Evolutionary conservation across 176 grass and related monocot species (phyloP).

Genomic region (Phyllostachys edulis): DNA sequence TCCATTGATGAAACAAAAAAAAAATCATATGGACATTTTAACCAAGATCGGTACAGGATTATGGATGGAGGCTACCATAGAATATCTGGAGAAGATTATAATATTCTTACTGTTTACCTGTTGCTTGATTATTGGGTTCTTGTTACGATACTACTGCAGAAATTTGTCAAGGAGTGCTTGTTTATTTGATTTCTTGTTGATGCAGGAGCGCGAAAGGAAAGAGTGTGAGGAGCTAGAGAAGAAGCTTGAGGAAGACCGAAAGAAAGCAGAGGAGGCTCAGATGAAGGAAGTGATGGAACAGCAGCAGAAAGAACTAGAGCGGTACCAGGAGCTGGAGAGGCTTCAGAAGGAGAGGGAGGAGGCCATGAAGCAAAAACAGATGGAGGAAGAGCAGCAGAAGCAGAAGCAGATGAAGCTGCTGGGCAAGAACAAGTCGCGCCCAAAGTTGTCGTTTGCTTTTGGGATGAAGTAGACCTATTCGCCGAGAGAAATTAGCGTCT

Average conservation of each 20-base stretch:
- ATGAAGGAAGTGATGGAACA: slow-evolving; percentile 80
- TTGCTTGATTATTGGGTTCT: neutral
- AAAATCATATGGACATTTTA: neutral
- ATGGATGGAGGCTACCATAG: neutral
- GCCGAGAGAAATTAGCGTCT: neutral
- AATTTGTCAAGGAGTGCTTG: neutral
- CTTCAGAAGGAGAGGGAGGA: slow-evolving; percentile 91
- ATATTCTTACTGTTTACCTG: neutral
- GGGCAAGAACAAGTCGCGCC: slow-evolving; percentile 90
- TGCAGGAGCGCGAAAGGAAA: slow-evolving; percentile 72
- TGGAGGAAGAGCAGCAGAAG: slow-evolving; percentile 84
- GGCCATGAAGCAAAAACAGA: slow-evolving; percentile 73
- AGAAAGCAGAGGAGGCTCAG: slow-evolving; percentile 80
- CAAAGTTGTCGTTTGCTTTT: slow-evolving; percentile 80
- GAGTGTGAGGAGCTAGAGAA: slow-evolving; percentile 80
- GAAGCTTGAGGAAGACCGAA: slow-evolving; percentile 82
- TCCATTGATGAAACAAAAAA: neutral
- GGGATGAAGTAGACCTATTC: slow-evolving; percentile 64
- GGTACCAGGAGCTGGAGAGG: slow-evolving; percentile 85
- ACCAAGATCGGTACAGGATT: neutral
- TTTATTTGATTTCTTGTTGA: neutral
- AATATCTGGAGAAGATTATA: neutral
- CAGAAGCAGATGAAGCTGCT: slow-evolving; percentile 92
- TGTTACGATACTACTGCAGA: neutral
- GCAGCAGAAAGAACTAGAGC: slow-evolving; percentile 90